Evolutionary conservation across 768 basidiomycete species (phyloP), one percentile per base, ranked within the genome.

Genomic region (Rhizopogon roseolus): DNA sequence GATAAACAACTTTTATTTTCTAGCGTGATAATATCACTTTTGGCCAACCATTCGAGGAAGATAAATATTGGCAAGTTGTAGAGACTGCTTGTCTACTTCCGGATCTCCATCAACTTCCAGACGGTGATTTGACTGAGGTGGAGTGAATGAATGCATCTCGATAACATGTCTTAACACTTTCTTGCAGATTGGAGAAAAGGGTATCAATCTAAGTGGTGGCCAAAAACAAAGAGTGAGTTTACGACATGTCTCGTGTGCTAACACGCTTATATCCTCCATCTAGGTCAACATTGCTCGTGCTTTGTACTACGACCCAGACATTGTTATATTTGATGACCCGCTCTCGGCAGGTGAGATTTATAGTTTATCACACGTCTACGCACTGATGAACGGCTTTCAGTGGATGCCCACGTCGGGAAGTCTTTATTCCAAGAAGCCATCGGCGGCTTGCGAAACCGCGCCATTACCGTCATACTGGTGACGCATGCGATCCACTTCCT

Each of bases 361-460:
- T n/a, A n/a, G n/a, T n/a, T n/a, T n/a, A n/a, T n/a, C n/a, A n/a
- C n/a, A n/a, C n/a, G n/a, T n/a, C n/a, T n/a, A n/a, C n/a, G n/a
- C n/a, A n/a, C n/a, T n/a, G n/a, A n/a, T n/a, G n/a, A n/a, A n/a
- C n/a, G n/a, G n/a, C n/a, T 34, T 14, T n/a, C 32, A 82, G 84
- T 89, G 49, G 87, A 89, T 61, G 85, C 86, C 1, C 86, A 90
- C 60, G 88, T 90, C 48, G 86, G 85, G 1, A 81, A 81, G 60
- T 73, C 81, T 8, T 73, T 90, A 1, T 88, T 90, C 64, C 73
- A 81, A 41, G 76, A 81, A 51, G 86, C 83, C n/a, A 83, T 89
- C 60, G 57, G 82, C 9, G 73, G 73, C 0, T 74, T 81, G 1
- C 70, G 73, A 19, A 62, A 60, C 34, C 64, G 61, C 56, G 79